A percentile compares a stretch with the other conserved stretches of the same genome.
phyloP scores from a whole-genome alignment of 306 rosid genomes.

The Lagenaria siceraria region DNA sequence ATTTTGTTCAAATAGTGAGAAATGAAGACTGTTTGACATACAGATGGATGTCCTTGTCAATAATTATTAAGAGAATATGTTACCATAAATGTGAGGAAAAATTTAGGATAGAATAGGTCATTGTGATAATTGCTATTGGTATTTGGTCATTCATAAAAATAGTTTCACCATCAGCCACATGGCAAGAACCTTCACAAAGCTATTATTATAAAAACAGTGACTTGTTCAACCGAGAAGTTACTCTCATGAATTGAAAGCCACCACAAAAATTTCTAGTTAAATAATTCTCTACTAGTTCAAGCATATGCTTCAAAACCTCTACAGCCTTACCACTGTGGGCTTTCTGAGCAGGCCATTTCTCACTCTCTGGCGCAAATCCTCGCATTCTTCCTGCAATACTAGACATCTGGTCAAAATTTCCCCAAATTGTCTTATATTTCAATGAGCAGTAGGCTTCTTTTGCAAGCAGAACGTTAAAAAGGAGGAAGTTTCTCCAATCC shows the following conservation, averaged over 20 bases:
- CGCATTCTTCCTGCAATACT: slow-evolving; percentile 67
- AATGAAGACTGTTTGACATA: neutral
- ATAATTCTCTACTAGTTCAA: neutral
- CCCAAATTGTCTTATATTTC: neutral
- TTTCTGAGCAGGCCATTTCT: slow-evolving; percentile 40
- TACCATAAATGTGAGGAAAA: neutral
- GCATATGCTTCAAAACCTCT: neutral
- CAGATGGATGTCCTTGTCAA: neutral
- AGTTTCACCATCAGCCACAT: neutral
- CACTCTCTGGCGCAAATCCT: slow-evolving; percentile 44
- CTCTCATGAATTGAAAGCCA: neutral
- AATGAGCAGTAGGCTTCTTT: neutral
- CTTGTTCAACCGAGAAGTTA: neutral
- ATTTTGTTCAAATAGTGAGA: neutral
- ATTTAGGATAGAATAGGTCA: neutral
- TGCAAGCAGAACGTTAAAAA: neutral
- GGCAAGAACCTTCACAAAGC: neutral
- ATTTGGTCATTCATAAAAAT: neutral
- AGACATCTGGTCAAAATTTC: neutral
- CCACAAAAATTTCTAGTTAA: neutral
- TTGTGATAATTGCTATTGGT: neutral
- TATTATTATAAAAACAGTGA: neutral
- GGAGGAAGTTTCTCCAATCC: neutral
- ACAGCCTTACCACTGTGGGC: slow-evolving; percentile 56
- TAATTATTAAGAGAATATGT: neutral